Evolutionary conservation across 2,329 filamentous ascomycete genomes (phyloP), one percentile per base, ranked within the genome.

Genomic region (Exophiala sideris): DNA sequence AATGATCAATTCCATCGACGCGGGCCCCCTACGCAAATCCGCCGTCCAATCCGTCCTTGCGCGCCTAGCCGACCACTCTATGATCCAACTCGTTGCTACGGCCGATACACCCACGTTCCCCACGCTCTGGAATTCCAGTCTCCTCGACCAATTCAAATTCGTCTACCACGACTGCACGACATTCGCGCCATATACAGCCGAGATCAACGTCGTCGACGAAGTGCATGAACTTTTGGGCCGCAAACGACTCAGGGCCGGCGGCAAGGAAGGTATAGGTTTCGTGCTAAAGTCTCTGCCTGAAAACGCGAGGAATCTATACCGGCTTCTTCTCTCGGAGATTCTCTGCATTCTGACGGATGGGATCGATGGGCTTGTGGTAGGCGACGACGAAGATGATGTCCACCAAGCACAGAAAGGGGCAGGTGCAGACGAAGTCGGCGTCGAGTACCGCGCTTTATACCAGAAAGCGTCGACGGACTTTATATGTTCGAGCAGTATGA

Each of bases 391-490:
- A 38, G 59, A 67, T 33, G 69, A 68, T 10, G 66, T 66, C 44
- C 63, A 51, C 45, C 68, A 61, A 6, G 52, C 9, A 24, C n/a
- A 8, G 16, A 11, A 9, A 33, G 7, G 59, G 3, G 12, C 39
- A 41, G 39, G 39, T 6, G 41, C 60, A 18, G 70, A 75, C 36
- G 73, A 77, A 21, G 65, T 83, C 2, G 91, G 88, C 0, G 84
- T 99, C 12, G 92, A 97, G 73, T 97, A 96, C 69, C 80, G 90
- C 18, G 86, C 90, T 63, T 71, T 99, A 60, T 99, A 97, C 67
- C 91, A 95, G 68, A 96, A 96, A 74, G 91, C 94, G 2, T 87
- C 92, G 4, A 91, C 96, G 72, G 91, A 96, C 67, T 97, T 99
- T 70, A 94, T 99, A 46, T 96, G 92, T 70, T 94, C 89, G 64